These are phyloP conservation scores for Juncus effusus DNA, from an alignment of 176 grass and related monocot genomes.

Conservation along the genomic window DNA sequence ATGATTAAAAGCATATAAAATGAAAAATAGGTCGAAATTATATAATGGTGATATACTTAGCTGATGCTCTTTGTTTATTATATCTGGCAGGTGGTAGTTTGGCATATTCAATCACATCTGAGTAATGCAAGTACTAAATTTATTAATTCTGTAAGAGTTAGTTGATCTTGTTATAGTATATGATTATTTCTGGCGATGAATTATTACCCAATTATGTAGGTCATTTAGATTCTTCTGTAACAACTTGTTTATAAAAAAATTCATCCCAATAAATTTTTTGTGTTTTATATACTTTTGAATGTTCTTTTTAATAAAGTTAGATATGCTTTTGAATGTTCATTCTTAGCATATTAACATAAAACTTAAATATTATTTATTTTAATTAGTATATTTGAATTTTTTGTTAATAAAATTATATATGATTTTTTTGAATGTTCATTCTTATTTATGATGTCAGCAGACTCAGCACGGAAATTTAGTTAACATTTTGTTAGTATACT, in stretches of 20 bases:
- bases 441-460: neutral
- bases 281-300: too few species aligned
- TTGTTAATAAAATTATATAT: neutral
- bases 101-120: slow-evolving; percentile 21
- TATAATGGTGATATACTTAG: too few species aligned
- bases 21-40: too few species aligned
- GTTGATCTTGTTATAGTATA: neutral
- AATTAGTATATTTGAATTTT: neutral
- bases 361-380: neutral
- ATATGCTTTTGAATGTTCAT: neutral
- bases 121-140: neutral
- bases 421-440: neutral
- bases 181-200: neutral
- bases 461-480: neutral
- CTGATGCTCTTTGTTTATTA: too few species aligned
- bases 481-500: neutral
- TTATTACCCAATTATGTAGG: neutral
- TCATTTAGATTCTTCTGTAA: neutral
- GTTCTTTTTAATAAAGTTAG: too few species aligned
- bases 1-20: too few species aligned
- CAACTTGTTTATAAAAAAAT: neutral
- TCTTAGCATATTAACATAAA: neutral
- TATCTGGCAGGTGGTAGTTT: slow-evolving; percentile 11
- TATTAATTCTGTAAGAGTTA: slow-evolving; percentile 13
- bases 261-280: too few species aligned